Base-by-base conservation (phyloP, 2,329 filamentous ascomycete species). In the Penicillium brevicompactum region DNA sequence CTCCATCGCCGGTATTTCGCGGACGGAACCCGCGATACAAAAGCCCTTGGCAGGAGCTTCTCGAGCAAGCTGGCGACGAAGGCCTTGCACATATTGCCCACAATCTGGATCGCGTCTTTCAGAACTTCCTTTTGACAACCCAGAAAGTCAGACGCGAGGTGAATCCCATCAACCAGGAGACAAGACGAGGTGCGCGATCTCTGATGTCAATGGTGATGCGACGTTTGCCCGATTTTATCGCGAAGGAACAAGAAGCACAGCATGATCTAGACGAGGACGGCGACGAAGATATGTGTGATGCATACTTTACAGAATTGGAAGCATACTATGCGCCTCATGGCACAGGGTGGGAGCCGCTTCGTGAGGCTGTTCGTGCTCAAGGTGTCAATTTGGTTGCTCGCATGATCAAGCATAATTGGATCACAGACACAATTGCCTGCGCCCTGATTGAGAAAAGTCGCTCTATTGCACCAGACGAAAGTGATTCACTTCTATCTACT, bases 231-330 rank as follows among this genome's bases (percentile, higher is more conserved):
- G 65, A 69, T 24, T 76, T 75, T 57, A 74, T 77, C 45, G 62
- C 69, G 14, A 60, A 65, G 5, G 75, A 77, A 53, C 74, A 76
- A 56, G 61, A 63, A 41, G 55, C 65, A 41, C 67, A 74, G 34
- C 63, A 76, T 53, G 66, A 70, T 21, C 46, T 57, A 21, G 69
- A 72, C 3, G 64, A 67, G n/a, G 63, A 72, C 38, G 62, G 63
- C 4, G 70, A 73, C 16, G 65, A 70, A 38, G 68, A 77, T 60
- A 74, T 76, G 70, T 75, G 71, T 31, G 69, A 74, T 64, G 68
- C 67, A 47, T 74, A 76, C 53, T 75, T 76, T 56, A 76, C 74
- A 6, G 73, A 77, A 53, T 54, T 77, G 48, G 74, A 77, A 55
- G 59, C 65, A 30, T 68, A 69, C 46, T 77, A 76, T 62, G 69